A percentile compares a stretch with the other conserved stretches of the same genome.
Conservation (phyloP, 2,329 filamentous ascomycete species). For the Macroventuria anomochaeta region DNA sequence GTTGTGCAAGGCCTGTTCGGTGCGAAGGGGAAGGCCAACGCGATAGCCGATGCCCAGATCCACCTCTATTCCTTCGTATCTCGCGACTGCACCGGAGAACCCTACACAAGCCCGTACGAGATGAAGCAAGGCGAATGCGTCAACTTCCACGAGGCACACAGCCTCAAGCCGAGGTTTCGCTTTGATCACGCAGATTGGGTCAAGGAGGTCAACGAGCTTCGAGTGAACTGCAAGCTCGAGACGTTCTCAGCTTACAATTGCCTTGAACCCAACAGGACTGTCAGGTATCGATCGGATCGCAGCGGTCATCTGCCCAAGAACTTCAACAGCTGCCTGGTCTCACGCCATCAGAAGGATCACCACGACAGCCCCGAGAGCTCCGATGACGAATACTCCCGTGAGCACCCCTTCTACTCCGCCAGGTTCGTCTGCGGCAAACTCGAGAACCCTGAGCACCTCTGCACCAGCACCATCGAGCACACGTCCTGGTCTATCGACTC, state of each 20-base stretch:
- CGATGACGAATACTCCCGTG: not conserved
- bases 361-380: not conserved
- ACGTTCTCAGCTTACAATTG: slow-evolving; percentile 23
- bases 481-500: slow-evolving; percentile 27
- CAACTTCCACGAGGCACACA: slow-evolving; percentile 16
- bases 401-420: slow-evolving; percentile 15
- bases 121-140: slow-evolving; percentile 28
- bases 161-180: slow-evolving; percentile 25
- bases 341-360: not conserved
- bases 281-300: not conserved
- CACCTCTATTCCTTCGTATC: slow-evolving; percentile 24
- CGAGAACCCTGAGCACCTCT: not conserved
- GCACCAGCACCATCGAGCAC: slow-evolving; percentile 2
- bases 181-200: slow-evolving; percentile 26
- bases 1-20: slow-evolving; percentile 16
- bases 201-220: slow-evolving; percentile 20
- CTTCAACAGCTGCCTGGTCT: slow-evolving; percentile 11
- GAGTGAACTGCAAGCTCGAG: slow-evolving; percentile 17
- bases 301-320: not conserved
- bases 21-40: slow-evolving; percentile 22
- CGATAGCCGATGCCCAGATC: slow-evolving; percentile 3
- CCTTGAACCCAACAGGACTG: not conserved
- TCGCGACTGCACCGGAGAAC: slow-evolving; percentile 24
- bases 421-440: slow-evolving; percentile 22
- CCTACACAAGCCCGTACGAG: slow-evolving; percentile 24